These are phyloP conservation scores for Colletotrichum trifolii DNA, from an alignment of 2,329 filamentous ascomycete genomes.

Conservation along the genomic window DNA sequence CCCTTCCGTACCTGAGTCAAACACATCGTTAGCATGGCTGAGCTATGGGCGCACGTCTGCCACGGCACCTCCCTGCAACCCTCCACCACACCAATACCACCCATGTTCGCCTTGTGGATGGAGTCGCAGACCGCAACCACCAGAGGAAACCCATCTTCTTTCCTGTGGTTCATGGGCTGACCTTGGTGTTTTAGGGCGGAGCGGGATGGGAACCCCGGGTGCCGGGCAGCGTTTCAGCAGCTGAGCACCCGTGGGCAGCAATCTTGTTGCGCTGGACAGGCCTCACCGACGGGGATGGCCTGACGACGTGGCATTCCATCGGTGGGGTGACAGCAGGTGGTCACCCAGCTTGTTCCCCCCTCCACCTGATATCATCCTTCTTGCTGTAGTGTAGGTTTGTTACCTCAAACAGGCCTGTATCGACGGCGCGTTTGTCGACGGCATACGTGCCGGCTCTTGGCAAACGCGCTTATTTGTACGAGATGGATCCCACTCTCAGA, in stretches of 20 bases:
- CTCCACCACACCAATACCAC: background rate
- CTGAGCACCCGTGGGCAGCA: background rate
- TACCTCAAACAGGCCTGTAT: constrained; percentile 4
- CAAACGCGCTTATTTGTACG: constrained; percentile 24
- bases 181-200: constrained; percentile 3
- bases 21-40: constrained; percentile 1
- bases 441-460: constrained; percentile 11
- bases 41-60: constrained; percentile 22
- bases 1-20: background rate
- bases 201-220: background rate
- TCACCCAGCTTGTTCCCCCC: constrained; percentile 11
- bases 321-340: constrained; percentile 14
- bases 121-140: background rate
- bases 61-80: background rate
- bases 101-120: constrained; percentile 12
- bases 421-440: background rate
- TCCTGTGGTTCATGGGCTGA: background rate
- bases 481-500: background rate
- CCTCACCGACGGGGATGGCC: constrained; percentile 28
- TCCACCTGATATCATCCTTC: constrained; percentile 3
- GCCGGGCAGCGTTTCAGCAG: constrained; percentile 23
- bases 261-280: background rate
- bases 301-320: constrained; percentile 19
- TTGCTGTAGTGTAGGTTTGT: constrained; percentile 11
- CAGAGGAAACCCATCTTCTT: background rate